These are phyloP conservation scores for Dujonia santamariae DNA, from an alignment of 1,139 yeast genomes.

Conservation along the genomic window DNA sequence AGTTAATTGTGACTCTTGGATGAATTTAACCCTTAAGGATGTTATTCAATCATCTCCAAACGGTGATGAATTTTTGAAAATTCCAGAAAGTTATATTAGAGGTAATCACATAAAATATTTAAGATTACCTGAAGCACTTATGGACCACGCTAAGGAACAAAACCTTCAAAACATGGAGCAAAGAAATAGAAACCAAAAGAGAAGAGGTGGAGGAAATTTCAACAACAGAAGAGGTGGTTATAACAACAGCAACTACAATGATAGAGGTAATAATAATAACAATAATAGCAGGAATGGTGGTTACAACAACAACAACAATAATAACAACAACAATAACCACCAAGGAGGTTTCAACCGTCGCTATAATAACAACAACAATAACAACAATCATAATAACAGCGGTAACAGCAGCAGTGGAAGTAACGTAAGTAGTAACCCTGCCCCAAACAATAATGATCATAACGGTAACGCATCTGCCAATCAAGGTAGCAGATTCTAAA, in stretches of 20 bases:
- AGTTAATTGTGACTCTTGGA: conserved; percentile 89
- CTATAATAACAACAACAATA: conserved; percentile 8
- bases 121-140: conserved; percentile 51
- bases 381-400: conserved; percentile 5
- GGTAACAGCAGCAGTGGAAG: conserved; percentile 2
- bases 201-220: conserved; percentile 31
- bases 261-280: conserved; percentile 10
- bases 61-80: conserved; percentile 64
- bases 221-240: conserved; percentile 14
- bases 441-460: neutral
- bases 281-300: conserved; percentile 10
- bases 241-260: conserved; percentile 15
- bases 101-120: conserved; percentile 67
- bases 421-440: neutral
- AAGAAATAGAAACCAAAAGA: conserved; percentile 46
- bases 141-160: conserved; percentile 79
- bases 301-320: conserved; percentile 11
- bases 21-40: conserved; percentile 83
- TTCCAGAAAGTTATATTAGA: conserved; percentile 78
- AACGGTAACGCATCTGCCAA: conserved; percentile 1
- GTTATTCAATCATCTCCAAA: conserved; percentile 72
- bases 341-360: no score
- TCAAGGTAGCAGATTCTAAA: neutral
- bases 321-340: conserved; percentile 4
- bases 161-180: conserved; percentile 54